These are phyloP conservation scores for Penicillium taxi DNA, from an alignment of 495 filamentous ascomycete genomes.

Conservation along the genomic window DNA sequence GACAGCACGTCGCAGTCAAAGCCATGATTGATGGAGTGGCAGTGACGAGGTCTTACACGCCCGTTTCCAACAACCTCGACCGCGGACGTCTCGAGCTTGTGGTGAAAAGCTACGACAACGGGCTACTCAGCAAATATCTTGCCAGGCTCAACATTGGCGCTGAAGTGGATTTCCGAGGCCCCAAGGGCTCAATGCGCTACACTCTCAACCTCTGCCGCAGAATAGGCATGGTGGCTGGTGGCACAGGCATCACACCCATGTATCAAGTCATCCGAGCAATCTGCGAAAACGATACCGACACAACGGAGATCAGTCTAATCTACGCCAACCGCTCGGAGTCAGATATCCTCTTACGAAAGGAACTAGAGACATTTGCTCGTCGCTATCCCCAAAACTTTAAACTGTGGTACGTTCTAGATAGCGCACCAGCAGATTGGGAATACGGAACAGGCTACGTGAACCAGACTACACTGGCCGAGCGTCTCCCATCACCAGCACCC, in stretches of 20 bases:
- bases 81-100: conserved; percentile 38
- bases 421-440: conserved; percentile 20
- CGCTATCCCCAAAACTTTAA: conserved; percentile 35
- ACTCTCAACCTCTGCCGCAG: conserved; percentile 23
- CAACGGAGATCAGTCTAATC: conserved; percentile 40
- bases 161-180: conserved; percentile 39
- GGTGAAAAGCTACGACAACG: conserved; percentile 42
- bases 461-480: conserved; percentile 14
- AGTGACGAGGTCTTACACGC: conserved; percentile 44
- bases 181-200: conserved; percentile 43
- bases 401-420: conserved; percentile 39
- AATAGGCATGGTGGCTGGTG: conserved; percentile 46
- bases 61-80: conserved; percentile 45
- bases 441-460: conserved; percentile 25
- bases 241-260: conserved; percentile 52
- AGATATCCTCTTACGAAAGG: conserved; percentile 33
- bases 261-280: conserved; percentile 47
- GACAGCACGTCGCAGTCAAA: conserved; percentile 46
- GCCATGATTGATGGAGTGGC: conserved; percentile 34
- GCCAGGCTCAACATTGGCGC: conserved; percentile 34
- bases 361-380: conserved; percentile 42
- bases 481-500: conserved; percentile 15
- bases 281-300: conserved; percentile 41
- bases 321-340: conserved; percentile 38
- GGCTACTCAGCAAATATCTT: conserved; percentile 42